Evolutionary conservation across 208 protist species (phyloP).

Genomic region (Polymyxa betae): DNA sequence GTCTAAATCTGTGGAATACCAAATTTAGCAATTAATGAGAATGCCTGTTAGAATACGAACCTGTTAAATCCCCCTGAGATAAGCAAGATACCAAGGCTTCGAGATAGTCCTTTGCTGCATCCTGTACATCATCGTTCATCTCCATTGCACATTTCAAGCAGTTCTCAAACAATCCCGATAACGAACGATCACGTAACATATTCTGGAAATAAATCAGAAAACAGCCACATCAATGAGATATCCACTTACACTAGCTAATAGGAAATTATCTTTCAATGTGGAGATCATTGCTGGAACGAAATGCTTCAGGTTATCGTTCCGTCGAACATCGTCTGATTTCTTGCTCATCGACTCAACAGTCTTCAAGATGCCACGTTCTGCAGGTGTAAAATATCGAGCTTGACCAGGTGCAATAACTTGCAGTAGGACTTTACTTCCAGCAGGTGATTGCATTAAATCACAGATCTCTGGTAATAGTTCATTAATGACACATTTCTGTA

Average conservation of each 20-base stretch:
- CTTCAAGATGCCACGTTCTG: neutral
- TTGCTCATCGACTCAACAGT: neutral
- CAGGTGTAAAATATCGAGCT: neutral
- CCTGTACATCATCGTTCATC: neutral
- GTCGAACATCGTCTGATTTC: neutral
- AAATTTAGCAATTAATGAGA: neutral
- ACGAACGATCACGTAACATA: neutral
- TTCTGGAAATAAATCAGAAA: neutral
- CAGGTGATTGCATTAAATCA: neutral
- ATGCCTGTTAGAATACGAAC: neutral
- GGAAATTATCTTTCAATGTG: neutral
- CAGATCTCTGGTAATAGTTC: neutral
- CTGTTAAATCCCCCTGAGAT: neutral
- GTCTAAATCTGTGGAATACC: neutral
- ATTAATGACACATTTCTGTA: neutral
- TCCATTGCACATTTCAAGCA: neutral
- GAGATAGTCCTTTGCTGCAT: neutral
- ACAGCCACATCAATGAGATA: neutral
- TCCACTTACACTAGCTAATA: neutral
- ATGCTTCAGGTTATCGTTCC: neutral
- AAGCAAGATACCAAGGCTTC: neutral
- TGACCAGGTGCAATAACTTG: neutral
- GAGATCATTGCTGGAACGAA: neutral
- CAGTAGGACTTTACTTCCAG: neutral
- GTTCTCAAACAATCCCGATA: neutral